Evolutionary conservation across 495 filamentous ascomycete genomes (phyloP).

Genomic region (Immersiella caudata): DNA sequence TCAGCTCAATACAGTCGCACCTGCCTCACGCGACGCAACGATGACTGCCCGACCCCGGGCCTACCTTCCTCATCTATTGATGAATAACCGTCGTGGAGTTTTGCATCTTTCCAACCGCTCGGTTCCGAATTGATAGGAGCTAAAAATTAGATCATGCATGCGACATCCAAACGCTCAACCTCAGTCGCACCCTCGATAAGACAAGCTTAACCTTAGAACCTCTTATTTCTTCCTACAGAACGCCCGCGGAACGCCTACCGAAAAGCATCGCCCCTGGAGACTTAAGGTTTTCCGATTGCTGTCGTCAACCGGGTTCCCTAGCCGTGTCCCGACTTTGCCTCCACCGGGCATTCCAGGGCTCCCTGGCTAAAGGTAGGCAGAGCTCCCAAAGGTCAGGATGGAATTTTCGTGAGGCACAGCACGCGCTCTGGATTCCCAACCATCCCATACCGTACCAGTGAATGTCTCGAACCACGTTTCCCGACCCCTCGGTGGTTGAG

Average conservation of each 20-base stretch:
- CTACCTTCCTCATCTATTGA: not conserved
- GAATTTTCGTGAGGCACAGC: not conserved
- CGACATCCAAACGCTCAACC: not conserved
- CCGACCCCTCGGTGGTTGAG: not conserved
- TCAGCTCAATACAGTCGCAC: not conserved
- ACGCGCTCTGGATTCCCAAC: not conserved
- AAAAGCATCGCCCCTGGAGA: not conserved
- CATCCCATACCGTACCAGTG: conserved; percentile 21
- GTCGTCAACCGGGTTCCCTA: not conserved
- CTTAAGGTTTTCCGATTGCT: not conserved
- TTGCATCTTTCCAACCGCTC: not conserved
- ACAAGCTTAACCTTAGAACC: not conserved
- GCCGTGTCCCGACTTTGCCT: conserved; percentile 1
- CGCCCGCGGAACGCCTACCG: not conserved
- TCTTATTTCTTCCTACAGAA: not conserved
- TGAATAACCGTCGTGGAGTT: not conserved
- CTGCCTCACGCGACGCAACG: not conserved
- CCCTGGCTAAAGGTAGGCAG: conserved; percentile 13
- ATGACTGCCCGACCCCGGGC: not conserved
- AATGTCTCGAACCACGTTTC: conserved; percentile 18
- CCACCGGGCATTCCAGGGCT: conserved; percentile 17
- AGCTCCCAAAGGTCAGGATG: conserved; percentile 3
- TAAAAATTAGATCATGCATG: not conserved
- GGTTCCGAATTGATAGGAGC: not conserved
- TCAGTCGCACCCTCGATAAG: not conserved